Evolutionary conservation across 805 yeast genomes (phyloP).

Genomic region (Candida corydali): DNA sequence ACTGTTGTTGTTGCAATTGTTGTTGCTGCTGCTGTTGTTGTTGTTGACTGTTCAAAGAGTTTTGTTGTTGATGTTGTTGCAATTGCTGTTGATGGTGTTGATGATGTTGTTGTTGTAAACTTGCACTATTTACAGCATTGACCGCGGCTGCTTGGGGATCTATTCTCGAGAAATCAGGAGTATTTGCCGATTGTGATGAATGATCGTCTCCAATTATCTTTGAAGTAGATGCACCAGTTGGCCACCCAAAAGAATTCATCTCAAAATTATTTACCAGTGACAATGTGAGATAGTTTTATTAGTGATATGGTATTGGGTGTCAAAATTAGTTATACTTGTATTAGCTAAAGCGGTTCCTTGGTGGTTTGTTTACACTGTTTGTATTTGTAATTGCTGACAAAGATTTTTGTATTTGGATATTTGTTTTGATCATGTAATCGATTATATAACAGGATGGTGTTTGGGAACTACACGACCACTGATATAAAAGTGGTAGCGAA

Average conservation of each 20-base stretch:
- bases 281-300: background rate
- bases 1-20: conserved; percentile 10
- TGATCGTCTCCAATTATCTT: conserved; percentile 4
- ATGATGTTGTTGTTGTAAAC: conserved; percentile 5
- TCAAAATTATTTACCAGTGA: background rate
- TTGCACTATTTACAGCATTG: conserved; percentile 7
- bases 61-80: conserved; percentile 6
- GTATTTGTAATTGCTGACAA: conserved; percentile 9
- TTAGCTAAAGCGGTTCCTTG: background rate
- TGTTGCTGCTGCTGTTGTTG: conserved; percentile 9
- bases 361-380: background rate
- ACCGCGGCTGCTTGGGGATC: conserved; percentile 23
- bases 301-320: background rate
- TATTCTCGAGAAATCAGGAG: conserved; percentile 19
- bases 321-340: background rate
- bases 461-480: too few species aligned
- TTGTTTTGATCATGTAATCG: background rate
- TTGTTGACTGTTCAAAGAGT: conserved; percentile 5
- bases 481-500: too few species aligned
- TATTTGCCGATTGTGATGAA: conserved; percentile 2
- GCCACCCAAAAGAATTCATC: conserved; percentile 6
- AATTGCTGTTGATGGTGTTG: conserved; percentile 13
- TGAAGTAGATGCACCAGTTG: background rate
- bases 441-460: background rate
- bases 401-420: too few species aligned